Evolutionary conservation across 2,329 filamentous ascomycete genomes (phyloP), one percentile per base, ranked within the genome.

Genomic region (Beauveria pseudobassiana): DNA sequence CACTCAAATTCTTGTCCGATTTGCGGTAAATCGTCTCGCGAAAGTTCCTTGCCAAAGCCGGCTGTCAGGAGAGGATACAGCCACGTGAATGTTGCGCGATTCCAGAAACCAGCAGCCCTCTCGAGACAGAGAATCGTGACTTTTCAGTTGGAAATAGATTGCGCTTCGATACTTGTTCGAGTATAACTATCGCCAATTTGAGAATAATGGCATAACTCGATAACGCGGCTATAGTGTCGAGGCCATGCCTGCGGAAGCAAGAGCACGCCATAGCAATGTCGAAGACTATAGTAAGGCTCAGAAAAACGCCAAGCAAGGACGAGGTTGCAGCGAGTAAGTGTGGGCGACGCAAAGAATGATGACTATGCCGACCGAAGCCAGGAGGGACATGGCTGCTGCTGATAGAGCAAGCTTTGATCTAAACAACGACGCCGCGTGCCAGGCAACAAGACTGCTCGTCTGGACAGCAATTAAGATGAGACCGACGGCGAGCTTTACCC

Each of bases 221-320:
- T 1, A 74, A 61, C 12, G 51, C 60, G 1, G 67, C 70, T 24
- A 73, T 66, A 3, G 54, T 28, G 2, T 53, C 26, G 30, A 70
- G 61, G 2, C 56, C 60, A 8, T 61, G 61, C 7, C 73, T 67
- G 6, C 74, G 65, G 67, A 71, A 75, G 0, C 72, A 65, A 0
- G 75, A 76, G 22, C 75, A 64, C 1, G 67, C 63, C 10, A 68
- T 65, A 0, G 72, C 70, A 18, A 71, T 63, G 30, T 77, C 74
- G 22, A 75, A 69, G 9, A 76, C 48, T 2, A 70, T 63, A 0
- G 72, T 71, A 5, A 69, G 58, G 43, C 74, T 62, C 5, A 77
- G 66, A 43, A 71, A 77, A 5, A 61, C 22, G 38, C 64, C 67
- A 18, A 76, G 64, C 1, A 77, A 54, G 0, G 67, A 62, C 0